Conservation (phyloP, 768 basidiomycete species). For the Russula virescens region DNA sequence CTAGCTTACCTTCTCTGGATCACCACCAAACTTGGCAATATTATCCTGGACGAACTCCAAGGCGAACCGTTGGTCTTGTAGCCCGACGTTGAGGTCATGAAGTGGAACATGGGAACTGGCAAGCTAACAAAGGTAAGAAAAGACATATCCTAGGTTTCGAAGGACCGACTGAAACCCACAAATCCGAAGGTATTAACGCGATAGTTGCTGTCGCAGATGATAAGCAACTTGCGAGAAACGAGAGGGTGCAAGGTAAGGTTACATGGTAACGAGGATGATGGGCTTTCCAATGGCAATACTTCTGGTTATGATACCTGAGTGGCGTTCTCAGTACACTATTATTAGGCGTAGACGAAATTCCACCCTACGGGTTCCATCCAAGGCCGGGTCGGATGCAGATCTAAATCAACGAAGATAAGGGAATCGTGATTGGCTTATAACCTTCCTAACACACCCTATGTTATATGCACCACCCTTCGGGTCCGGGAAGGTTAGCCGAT, state of each 20-base stretch:
- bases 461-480: constrained; percentile 47
- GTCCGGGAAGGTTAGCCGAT: constrained; percentile 22
- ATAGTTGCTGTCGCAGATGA: constrained; percentile 39
- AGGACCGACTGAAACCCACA: constrained; percentile 27
- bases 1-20: constrained; percentile 43
- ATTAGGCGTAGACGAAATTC: neutral
- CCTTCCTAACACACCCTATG: constrained; percentile 34
- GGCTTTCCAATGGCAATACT: constrained; percentile 45
- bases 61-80: constrained; percentile 51
- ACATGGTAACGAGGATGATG: constrained; percentile 54
- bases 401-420: constrained; percentile 28
- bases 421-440: constrained; percentile 33
- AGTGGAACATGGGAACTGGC: constrained; percentile 40
- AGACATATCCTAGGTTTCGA: neutral
- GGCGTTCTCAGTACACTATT: neutral
- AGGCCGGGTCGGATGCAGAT: constrained; percentile 38
- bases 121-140: constrained; percentile 30
- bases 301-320: constrained; percentile 42
- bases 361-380: constrained; percentile 43
- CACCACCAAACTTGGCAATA: constrained; percentile 39
- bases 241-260: neutral
- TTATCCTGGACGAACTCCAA: constrained; percentile 58
- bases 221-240: neutral
- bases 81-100: constrained; percentile 35
- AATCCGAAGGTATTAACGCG: constrained; percentile 53